Conservation (phyloP, 2,329 filamentous ascomycete genomes). For the Trichophyton verrucosum region DNA sequence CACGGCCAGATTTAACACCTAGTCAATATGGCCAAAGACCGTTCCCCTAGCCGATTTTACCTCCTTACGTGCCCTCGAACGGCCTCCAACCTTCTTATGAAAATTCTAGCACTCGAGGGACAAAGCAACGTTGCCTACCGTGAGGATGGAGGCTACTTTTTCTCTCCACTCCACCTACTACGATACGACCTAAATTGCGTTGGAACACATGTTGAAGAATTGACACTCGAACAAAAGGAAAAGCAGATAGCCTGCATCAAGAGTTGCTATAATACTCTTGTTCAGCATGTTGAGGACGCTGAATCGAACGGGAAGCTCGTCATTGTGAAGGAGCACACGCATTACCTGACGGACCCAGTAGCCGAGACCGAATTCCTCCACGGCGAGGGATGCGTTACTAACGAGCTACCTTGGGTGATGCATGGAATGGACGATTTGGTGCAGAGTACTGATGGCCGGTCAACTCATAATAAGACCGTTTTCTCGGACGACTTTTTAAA, state of each 20-base stretch:
- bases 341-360: conserved; percentile 13
- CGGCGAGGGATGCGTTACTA: neutral
- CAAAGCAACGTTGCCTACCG: conserved; percentile 16
- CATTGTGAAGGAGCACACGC: conserved; percentile 27
- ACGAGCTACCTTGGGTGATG: conserved; percentile 12
- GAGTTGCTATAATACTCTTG: conserved; percentile 17
- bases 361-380: conserved; percentile 3
- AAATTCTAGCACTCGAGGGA: conserved; percentile 19
- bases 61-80: conserved; percentile 21
- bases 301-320: conserved; percentile 17
- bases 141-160: conserved; percentile 20
- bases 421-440: neutral
- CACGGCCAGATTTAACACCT: neutral
- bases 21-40: neutral
- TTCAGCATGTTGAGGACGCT: conserved; percentile 16
- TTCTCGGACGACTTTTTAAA: conserved; percentile 25
- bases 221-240: conserved; percentile 18
- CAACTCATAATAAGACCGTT: conserved; percentile 23
- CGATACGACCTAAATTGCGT: neutral
- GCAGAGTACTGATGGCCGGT: conserved; percentile 10
- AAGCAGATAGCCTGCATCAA: conserved; percentile 18
- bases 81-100: conserved; percentile 22
- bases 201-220: conserved; percentile 1
- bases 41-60: conserved; percentile 10
- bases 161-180: conserved; percentile 10